Percentiles rank a stretch among this genome's conserved stretches.
Conservation (phyloP, 495 filamentous ascomycete genomes). For the Thozetella sp. region DNA sequence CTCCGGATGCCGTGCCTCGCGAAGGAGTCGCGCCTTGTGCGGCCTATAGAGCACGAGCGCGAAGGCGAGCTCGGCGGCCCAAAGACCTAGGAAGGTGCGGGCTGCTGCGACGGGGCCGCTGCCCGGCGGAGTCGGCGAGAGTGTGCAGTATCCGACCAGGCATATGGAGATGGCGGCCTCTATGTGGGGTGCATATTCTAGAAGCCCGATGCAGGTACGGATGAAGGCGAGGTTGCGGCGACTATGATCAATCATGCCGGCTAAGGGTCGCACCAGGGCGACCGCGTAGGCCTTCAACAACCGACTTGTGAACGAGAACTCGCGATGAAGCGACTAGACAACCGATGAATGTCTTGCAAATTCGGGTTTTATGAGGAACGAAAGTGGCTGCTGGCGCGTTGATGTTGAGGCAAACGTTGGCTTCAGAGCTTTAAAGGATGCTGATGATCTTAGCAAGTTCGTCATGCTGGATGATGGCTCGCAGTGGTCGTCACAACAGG, state of each 20-base stretch:
- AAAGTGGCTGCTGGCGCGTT: too few relatives aligned
- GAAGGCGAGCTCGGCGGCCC: constrained; percentile 51
- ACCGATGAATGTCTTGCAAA: too few relatives aligned
- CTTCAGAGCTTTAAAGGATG: too few relatives aligned
- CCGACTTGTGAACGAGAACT: too few relatives aligned
- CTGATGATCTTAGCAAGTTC: too few relatives aligned
- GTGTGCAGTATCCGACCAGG: constrained; percentile 24
- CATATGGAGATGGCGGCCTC: constrained; percentile 43
- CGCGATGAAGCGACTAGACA: too few relatives aligned
- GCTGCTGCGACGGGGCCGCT: background rate
- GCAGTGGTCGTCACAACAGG: too few relatives aligned
- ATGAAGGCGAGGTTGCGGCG: constrained; percentile 41
- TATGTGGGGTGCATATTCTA: constrained; percentile 56
- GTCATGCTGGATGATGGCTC: too few relatives aligned
- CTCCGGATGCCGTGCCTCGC: constrained; percentile 53
- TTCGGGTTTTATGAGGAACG: too few relatives aligned
- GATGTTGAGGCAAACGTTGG: too few relatives aligned
- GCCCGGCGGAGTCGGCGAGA: constrained; percentile 8
- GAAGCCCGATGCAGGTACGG: constrained; percentile 45
- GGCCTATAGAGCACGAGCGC: constrained; percentile 57
- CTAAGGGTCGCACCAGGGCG: too few relatives aligned
- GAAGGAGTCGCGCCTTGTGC: constrained; percentile 47
- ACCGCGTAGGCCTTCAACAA: too few relatives aligned
- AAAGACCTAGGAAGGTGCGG: constrained; percentile 28
- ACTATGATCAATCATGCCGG: constrained; percentile 39